Evolutionary conservation across 2,329 filamentous ascomycete species (phyloP), one percentile per base, ranked within the genome.

Genomic region (Hirsutella minnesotensis): DNA sequence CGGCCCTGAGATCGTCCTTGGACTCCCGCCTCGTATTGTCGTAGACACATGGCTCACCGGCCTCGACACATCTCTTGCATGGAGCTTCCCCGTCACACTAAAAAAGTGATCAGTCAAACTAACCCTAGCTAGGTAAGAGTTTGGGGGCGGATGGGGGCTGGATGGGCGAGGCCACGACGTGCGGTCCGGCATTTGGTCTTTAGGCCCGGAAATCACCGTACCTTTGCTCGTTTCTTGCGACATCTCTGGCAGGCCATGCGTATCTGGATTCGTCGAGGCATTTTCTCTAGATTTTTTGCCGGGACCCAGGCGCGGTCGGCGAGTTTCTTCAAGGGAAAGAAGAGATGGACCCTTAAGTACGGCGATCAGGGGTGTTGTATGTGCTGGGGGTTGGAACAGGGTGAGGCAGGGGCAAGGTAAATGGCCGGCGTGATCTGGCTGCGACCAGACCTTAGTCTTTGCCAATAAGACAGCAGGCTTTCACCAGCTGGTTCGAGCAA

Each of bases 1-100:
- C 51, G 2, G 51, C 48, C 3, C 52, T 40, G 1, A 55, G 24
- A 15, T 54, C 52, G 29, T 47, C 31, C 18, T 49, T 49, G 8
- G 45, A 46, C 12, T 43, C 36, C 34, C 44, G 41, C 22, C 41
- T 37, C 15, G 19, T 40, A 12, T 36, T 30, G 22, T 33, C 38
- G 42, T 46, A 49, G 3, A 44, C 42, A 38, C 47, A 49, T 7
- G 21, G 16, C n/a, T 44, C 38, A 9, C 31, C 22, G 30, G 38
- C 37, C 24, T 40, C 22, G 22, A 21, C 18, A 38, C 45, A 47
- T 18, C 43, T 33, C 16, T 37, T 13, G 21, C 45, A 47, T 7
- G 45, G 45, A 9, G 38, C 40, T 24, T 43, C 22, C 29, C 45
- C 45, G 16, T 42, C 41, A 29, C 46, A 47, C 46, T 47, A 31